Evolutionary conservation across 768 basidiomycete genomes (phyloP), one percentile per base, ranked within the genome.

Genomic region (Lactifluus subvellereus): DNA sequence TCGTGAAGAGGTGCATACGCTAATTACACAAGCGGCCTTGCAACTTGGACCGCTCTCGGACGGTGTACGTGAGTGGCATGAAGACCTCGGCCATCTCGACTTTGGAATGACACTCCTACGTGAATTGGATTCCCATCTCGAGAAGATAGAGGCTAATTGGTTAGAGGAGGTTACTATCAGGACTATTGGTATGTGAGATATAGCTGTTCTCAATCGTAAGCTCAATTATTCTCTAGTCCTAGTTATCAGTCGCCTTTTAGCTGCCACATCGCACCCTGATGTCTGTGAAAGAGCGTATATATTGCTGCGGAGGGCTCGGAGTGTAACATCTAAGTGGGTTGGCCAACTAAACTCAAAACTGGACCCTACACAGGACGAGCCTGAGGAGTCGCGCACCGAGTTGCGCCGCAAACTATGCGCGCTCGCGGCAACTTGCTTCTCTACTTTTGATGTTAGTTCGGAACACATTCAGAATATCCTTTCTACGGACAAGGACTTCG

Each of bases 1-100:
- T 27, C 60, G 67, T 8, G 71, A 72, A 0, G 78, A 77, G 18
- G 77, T 84, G 0, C 74, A 80, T 61, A 58, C 73, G 77, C 80
- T 27, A 27, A 27, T 27, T 27, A 27, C 27, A 27, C 27, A 27
- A 27, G 27, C 27, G 27, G 27, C 27, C 27, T 27, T 27, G 27
- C 27, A 27, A 27, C 1, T 27, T 27, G 27, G 27, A 27, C 27
- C 27, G 27, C 27, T 27, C 27, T 27, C 27, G 27, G 27, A 27
- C 27, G 27, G 27, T 27, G 2, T 27, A 27, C 27, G 27, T 27
- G 27, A 27, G 27, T 27, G 27, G 27, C 27, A 27, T 27, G 27
- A 27, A 27, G 27, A 27, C n/a, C 67, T 80, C 6, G 54, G 52
- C 5, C 20, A 69, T 16, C 22, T 67, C 3, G 53, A 70, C 7